A percentile compares a stretch with the other conserved stretches of the same genome.
phyloP scores from a whole-genome alignment of 2,329 filamentous ascomycete genomes.

The Colletotrichum siamense region DNA sequence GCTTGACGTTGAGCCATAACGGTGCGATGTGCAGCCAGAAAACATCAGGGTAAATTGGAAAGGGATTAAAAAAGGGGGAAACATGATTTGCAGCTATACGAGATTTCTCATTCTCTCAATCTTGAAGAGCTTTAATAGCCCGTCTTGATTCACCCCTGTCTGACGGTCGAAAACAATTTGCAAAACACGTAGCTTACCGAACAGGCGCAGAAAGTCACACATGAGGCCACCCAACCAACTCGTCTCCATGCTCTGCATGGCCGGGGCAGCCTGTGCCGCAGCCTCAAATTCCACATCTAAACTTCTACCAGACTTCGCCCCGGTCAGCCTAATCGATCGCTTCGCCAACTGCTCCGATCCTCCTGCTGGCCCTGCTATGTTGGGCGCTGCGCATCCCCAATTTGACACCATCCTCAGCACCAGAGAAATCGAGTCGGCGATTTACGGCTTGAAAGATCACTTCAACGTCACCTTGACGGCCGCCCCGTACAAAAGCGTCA shows the following conservation, averaged over 20 bases:
- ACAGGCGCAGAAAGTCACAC: background rate
- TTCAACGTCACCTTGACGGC: slow-evolving; percentile 44
- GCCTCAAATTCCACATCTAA: background rate
- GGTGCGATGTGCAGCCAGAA: fast-evolving
- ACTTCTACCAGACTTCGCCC: background rate
- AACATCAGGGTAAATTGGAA: background rate
- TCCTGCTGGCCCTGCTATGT: slow-evolving; percentile 33
- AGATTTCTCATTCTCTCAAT: fast-evolving
- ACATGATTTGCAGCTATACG: background rate
- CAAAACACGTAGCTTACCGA: background rate
- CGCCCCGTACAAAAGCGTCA: slow-evolving; percentile 46
- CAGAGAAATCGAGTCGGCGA: slow-evolving; percentile 47
- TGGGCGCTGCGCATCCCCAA: slow-evolving; percentile 30
- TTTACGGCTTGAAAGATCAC: slow-evolving; percentile 44
- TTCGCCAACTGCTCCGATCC: slow-evolving; percentile 40
- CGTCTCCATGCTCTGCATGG: background rate
- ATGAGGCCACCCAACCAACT: fast-evolving
- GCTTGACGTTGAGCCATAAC: background rate
- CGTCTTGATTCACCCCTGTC: fast-evolving
- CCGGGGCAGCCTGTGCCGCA: background rate
- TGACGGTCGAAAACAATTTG: background rate
- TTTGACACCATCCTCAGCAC: slow-evolving; percentile 50
- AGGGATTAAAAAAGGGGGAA: fast-evolving
- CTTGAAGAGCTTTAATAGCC: fast-evolving
- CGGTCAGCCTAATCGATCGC: slow-evolving; percentile 47